These are phyloP conservation scores for Myriosclerotinia curreyana DNA, from an alignment of 2,329 filamentous ascomycete genomes.

Conservation along the genomic window DNA sequence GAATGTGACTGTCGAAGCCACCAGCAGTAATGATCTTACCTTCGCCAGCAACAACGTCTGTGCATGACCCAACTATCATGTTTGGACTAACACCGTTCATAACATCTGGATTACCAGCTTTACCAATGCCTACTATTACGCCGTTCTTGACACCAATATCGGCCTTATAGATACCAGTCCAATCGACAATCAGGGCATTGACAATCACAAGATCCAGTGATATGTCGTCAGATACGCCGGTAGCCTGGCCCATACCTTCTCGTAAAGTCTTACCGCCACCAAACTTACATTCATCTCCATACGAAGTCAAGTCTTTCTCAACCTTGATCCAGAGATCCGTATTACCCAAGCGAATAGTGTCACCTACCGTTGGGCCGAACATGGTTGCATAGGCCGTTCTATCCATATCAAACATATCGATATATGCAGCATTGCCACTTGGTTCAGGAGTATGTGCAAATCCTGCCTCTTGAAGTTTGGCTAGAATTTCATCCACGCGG, in stretches of 20 bases:
- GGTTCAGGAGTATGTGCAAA: slow-evolving; percentile 77
- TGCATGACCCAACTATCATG: slow-evolving; percentile 82
- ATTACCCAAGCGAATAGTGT: slow-evolving; percentile 74
- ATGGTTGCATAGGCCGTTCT: slow-evolving; percentile 77
- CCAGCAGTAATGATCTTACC: slow-evolving; percentile 88
- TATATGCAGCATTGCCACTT: slow-evolving; percentile 47
- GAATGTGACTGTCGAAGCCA: slow-evolving; percentile 85
- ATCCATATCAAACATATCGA: slow-evolving; percentile 68
- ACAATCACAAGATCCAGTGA: slow-evolving; percentile 81
- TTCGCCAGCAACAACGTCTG: slow-evolving; percentile 89
- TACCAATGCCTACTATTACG: slow-evolving; percentile 82
- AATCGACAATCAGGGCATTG: slow-evolving; percentile 88
- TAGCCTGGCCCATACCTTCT: slow-evolving; percentile 94
- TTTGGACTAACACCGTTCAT: slow-evolving; percentile 81
- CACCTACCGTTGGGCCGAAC: slow-evolving; percentile 90
- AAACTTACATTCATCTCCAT: slow-evolving; percentile 94
- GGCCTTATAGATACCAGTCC: slow-evolving; percentile 90
- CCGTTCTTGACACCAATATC: slow-evolving; percentile 93
- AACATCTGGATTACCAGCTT: slow-evolving; percentile 94
- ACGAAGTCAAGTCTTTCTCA: slow-evolving; percentile 78
- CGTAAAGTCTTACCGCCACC: slow-evolving; percentile 90
- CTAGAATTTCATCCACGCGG: slow-evolving; percentile 63
- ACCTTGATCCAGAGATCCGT: slow-evolving; percentile 91
- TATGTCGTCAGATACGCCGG: slow-evolving; percentile 67
- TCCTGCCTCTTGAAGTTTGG: slow-evolving; percentile 64